Evolutionary conservation across 75 land plant species (phyloP).

Genomic region (Picea glauca): DNA sequence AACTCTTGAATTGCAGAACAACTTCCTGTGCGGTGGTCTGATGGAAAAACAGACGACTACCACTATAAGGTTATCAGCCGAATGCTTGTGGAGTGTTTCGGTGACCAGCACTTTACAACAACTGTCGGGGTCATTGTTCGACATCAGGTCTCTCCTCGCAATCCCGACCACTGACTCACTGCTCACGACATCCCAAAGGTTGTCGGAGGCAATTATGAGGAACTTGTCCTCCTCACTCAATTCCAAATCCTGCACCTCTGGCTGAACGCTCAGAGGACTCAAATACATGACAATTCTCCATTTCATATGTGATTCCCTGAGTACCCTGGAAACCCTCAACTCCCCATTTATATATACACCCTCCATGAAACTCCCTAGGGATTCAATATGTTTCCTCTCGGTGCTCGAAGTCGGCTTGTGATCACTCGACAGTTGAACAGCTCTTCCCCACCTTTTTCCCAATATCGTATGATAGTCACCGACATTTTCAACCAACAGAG

Average conservation of each 20-base stretch:
- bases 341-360: slow-evolving; percentile 83
- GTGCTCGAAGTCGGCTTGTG: slow-evolving; percentile 45
- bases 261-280: slow-evolving; percentile 63
- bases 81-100: slow-evolving; percentile 35
- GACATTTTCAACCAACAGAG: slow-evolving; percentile 44
- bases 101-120: slow-evolving; percentile 43
- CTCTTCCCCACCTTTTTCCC: slow-evolving; percentile 39
- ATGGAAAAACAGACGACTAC: slow-evolving; percentile 36
- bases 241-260: slow-evolving; percentile 36
- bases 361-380: slow-evolving; percentile 56
- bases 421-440: slow-evolving; percentile 47
- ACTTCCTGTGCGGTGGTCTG: slow-evolving; percentile 26
- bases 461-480: slow-evolving; percentile 57
- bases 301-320: slow-evolving; percentile 86
- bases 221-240: slow-evolving; percentile 59
- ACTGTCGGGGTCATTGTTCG: slow-evolving; percentile 47
- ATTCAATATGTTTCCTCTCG: slow-evolving; percentile 64
- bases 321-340: slow-evolving; percentile 74
- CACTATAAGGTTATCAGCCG: slow-evolving; percentile 43
- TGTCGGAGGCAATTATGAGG: slow-evolving; percentile 55
- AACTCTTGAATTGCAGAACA: too few species aligned
- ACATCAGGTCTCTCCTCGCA: slow-evolving; percentile 41
- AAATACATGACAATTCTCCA: slow-evolving; percentile 33
- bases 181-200: slow-evolving; percentile 60
- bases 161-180: slow-evolving; percentile 59